Evolutionary conservation across 2,329 filamentous ascomycete species (phyloP).

Genomic region (Ceratocystis colombiana): DNA sequence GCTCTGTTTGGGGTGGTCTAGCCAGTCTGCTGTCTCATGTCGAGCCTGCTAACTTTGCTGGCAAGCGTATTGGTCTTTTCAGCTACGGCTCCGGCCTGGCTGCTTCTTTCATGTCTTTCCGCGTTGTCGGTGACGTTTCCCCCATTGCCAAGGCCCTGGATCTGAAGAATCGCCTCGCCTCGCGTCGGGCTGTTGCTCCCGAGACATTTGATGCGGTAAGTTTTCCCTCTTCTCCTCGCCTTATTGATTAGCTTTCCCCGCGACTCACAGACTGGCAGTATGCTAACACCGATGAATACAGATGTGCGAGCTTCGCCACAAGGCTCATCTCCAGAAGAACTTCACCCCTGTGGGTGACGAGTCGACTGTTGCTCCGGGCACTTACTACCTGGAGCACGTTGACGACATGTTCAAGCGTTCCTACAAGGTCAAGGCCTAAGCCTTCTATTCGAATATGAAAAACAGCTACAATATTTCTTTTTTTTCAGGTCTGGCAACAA

Average conservation of each 20-base stretch:
- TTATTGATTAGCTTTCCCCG: not conserved
- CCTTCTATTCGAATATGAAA: slow-evolving; percentile 17
- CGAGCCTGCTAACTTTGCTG: slow-evolving; percentile 51
- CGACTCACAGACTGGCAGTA: not conserved
- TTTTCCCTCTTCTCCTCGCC: slow-evolving; percentile 25
- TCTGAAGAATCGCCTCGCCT: slow-evolving; percentile 57
- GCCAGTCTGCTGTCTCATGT: slow-evolving; percentile 58
- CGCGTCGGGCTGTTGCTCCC: slow-evolving; percentile 56
- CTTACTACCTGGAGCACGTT: slow-evolving; percentile 70
- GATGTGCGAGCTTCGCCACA: slow-evolving; percentile 72
- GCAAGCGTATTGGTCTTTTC: slow-evolving; percentile 67
- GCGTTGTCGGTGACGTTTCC: slow-evolving; percentile 59
- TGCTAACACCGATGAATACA: slow-evolving; percentile 30
- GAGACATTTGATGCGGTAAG: slow-evolving; percentile 64
- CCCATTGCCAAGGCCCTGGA: slow-evolving; percentile 57
- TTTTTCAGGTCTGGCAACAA: slow-evolving; percentile 9
- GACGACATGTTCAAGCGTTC: slow-evolving; percentile 79
- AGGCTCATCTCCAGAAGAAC: slow-evolving; percentile 73
- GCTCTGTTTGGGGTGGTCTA: slow-evolving; percentile 66
- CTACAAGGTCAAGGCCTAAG: slow-evolving; percentile 64
- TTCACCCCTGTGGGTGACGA: slow-evolving; percentile 59
- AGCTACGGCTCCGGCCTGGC: slow-evolving; percentile 70
- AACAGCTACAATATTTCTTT: slow-evolving; percentile 5
- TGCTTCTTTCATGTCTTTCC: slow-evolving; percentile 63
- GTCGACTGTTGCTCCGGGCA: slow-evolving; percentile 55